Conservation (phyloP, 225 moss, liverwort and hornwort species). For the Ulota crispa region DNA sequence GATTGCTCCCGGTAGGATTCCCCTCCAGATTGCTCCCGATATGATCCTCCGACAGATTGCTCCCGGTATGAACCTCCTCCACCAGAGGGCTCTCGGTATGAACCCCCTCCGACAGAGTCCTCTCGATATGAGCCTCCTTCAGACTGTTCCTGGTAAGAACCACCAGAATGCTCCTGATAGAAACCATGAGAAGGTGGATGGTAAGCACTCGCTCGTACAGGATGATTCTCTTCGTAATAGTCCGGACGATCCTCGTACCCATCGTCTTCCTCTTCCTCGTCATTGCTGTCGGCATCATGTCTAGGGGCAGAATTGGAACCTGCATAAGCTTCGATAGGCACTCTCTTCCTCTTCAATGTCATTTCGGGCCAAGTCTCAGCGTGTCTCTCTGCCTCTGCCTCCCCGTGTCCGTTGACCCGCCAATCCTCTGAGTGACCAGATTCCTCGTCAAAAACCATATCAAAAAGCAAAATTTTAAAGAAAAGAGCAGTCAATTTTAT, state of each 20-base stretch:
- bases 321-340: constrained; percentile 79
- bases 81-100: constrained; percentile 21
- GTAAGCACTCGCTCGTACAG: constrained; percentile 48
- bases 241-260: constrained; percentile 40
- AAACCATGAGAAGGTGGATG: constrained; percentile 47
- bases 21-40: constrained; percentile 27
- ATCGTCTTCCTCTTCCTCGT: constrained; percentile 69
- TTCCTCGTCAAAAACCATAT: not conserved
- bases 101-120: not conserved
- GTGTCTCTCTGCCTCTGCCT: constrained; percentile 65
- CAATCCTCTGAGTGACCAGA: constrained; percentile 45
- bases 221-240: constrained; percentile 26
- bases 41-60: not conserved
- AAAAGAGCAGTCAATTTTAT: not conserved
- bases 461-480: not conserved
- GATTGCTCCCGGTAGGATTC: constrained; percentile 42
- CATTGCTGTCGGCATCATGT: constrained; percentile 85
- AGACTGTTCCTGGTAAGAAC: constrained; percentile 26
- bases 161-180: constrained; percentile 45
- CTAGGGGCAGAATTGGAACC: constrained; percentile 66
- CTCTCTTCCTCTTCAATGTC: constrained; percentile 84
- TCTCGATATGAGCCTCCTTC: constrained; percentile 26
- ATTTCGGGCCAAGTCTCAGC: constrained; percentile 75
- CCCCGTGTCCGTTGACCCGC: constrained; percentile 66
- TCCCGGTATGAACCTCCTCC: constrained; percentile 16